Conservation (phyloP, 352 stramenopile genomes). For the Plasmopara halstedii region DNA sequence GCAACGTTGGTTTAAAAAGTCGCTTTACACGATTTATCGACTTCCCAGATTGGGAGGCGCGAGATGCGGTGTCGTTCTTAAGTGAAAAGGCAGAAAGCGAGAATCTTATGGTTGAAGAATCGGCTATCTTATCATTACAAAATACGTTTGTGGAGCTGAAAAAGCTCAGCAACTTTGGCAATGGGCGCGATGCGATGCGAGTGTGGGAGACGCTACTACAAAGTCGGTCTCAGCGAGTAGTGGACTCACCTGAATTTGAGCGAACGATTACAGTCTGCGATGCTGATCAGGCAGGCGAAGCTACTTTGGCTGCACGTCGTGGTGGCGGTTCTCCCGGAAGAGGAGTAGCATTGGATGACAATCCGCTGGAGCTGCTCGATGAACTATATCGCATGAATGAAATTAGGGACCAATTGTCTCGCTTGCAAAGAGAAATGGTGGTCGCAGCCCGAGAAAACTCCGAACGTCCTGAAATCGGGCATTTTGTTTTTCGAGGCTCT, state of each 20-base stretch:
- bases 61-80: conserved; percentile 72
- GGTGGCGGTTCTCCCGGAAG: conserved; percentile 23
- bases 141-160: conserved; percentile 56
- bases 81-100: conserved; percentile 29
- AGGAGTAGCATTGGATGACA: conserved; percentile 29
- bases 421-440: conserved; percentile 45
- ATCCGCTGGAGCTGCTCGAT: conserved; percentile 48
- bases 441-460: conserved; percentile 60
- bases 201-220: conserved; percentile 46
- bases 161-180: conserved; percentile 82
- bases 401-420: conserved; percentile 43
- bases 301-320: conserved; percentile 26
- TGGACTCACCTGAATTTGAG: conserved; percentile 37
- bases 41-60: conserved; percentile 82
- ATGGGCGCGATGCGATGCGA: conserved; percentile 77
- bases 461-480: conserved; percentile 48
- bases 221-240: conserved; percentile 42
- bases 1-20: conserved; percentile 85
- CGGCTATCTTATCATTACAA: conserved; percentile 44
- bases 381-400: conserved; percentile 45
- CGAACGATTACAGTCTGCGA: conserved; percentile 40
- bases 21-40: conserved; percentile 85
- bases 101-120: conserved; percentile 78
- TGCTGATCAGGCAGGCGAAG: conserved; percentile 28
- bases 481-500: conserved; percentile 85